Percentiles rank a stretch among this genome's conserved stretches.
These are phyloP conservation scores for Cladosporium halotolerans DNA, from an alignment of 2,329 filamentous ascomycete species.

Conservation along the genomic window DNA sequence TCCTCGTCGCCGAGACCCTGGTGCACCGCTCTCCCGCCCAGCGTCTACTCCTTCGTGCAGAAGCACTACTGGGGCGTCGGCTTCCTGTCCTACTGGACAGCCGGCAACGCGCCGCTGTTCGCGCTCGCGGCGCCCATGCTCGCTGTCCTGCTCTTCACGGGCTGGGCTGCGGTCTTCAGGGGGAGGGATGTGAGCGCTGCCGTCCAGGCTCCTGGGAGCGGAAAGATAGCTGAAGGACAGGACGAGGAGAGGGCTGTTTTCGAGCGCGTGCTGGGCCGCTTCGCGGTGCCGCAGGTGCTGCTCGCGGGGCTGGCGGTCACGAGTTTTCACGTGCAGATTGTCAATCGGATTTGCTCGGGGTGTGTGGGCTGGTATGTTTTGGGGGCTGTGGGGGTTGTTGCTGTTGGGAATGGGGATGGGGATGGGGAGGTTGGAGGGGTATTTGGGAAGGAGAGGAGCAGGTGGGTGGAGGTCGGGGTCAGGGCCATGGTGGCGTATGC, in stretches of 20 bases:
- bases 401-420: no score
- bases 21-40: constrained; percentile 86
- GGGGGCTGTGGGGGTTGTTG: constrained; percentile 38
- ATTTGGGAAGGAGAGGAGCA: neutral
- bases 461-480: constrained; percentile 31
- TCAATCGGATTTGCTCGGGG: constrained; percentile 79
- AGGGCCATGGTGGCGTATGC: constrained; percentile 76
- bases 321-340: constrained; percentile 88
- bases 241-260: neutral
- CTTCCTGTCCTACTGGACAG: constrained; percentile 83
- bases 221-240: no score
- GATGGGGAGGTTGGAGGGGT: no score
- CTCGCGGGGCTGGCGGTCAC: constrained; percentile 67
- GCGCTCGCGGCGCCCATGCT: constrained; percentile 75
- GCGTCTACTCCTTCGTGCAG: constrained; percentile 89
- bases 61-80: constrained; percentile 86
- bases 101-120: constrained; percentile 82
- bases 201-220: no score
- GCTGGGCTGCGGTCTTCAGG: constrained; percentile 24
- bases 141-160: constrained; percentile 58
- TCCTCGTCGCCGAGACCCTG: constrained; percentile 50
- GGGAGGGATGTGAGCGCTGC: neutral
- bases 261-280: constrained; percentile 37
- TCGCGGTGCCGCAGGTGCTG: constrained; percentile 67
- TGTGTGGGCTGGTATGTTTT: constrained; percentile 88